Conservation (phyloP, 495 filamentous ascomycete genomes). For the Bathelium albidoporum region DNA sequence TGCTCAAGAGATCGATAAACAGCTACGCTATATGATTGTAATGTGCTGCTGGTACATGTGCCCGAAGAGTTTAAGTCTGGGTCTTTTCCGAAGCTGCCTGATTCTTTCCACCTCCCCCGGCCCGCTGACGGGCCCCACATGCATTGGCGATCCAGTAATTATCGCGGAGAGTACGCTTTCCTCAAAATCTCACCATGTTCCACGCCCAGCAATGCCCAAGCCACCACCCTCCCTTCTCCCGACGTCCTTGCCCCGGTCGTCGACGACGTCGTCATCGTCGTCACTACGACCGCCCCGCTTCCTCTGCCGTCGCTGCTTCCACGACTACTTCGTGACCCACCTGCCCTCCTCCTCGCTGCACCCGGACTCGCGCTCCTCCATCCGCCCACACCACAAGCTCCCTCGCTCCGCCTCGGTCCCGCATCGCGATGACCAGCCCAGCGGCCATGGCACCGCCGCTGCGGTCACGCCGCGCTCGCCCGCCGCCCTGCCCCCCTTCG, state of each 20-base stretch:
- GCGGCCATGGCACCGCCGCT: slow-evolving; percentile 39
- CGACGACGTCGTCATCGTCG: no score
- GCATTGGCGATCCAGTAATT: background rate
- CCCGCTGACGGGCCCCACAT: background rate
- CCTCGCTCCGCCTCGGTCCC: slow-evolving; percentile 76
- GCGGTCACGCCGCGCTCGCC: slow-evolving; percentile 39
- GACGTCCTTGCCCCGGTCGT: background rate
- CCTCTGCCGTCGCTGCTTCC: slow-evolving; percentile 51
- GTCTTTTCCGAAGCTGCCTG: no score
- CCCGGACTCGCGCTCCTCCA: slow-evolving; percentile 61
- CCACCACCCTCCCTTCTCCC: background rate
- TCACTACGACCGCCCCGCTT: background rate
- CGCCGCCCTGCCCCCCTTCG: slow-evolving; percentile 18
- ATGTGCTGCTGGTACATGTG: no score
- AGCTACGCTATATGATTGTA: no score
- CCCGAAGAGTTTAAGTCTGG: no score
- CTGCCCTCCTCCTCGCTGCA: slow-evolving; percentile 87
- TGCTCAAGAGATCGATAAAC: no score
- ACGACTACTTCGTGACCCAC: slow-evolving; percentile 95
- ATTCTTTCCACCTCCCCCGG: background rate
- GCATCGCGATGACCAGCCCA: slow-evolving; percentile 49
- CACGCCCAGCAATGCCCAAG: background rate
- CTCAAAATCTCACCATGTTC: background rate
- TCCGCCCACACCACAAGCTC: slow-evolving; percentile 66
- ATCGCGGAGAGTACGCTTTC: background rate